Conservation (phyloP, 2,329 filamentous ascomycete species). For the Ophiostoma sp. region DNA sequence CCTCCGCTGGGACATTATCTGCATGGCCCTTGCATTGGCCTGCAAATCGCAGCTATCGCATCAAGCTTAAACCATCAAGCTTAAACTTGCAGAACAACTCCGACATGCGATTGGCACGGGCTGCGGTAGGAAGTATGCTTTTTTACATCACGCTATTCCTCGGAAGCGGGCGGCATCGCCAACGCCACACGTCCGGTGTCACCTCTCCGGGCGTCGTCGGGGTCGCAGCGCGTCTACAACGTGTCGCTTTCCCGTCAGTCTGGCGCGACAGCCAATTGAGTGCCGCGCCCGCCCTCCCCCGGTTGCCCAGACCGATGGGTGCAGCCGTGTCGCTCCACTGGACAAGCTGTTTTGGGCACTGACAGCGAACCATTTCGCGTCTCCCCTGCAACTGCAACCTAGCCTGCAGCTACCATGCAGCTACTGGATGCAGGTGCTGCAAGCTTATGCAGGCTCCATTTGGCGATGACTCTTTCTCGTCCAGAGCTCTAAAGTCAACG, state of each 20-base stretch:
- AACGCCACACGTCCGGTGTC: neutral
- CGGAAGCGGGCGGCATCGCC: neutral
- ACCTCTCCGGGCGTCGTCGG: neutral
- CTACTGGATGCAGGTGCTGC: constrained; percentile 20
- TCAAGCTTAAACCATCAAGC: neutral
- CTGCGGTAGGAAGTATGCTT: too few relatives aligned
- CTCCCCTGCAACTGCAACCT: constrained; percentile 25
- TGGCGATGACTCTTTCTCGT: constrained; percentile 1
- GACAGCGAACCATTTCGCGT: constrained; percentile 32
- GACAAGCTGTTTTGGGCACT: constrained; percentile 26
- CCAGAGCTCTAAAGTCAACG: neutral
- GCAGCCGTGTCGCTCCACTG: constrained; percentile 18
- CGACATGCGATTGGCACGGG: too few relatives aligned
- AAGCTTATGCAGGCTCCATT: constrained; percentile 3
- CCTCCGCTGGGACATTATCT: neutral
- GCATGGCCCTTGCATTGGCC: neutral
- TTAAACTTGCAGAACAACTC: neutral
- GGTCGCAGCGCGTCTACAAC: constrained; percentile 27
- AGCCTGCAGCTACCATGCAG: constrained; percentile 23
- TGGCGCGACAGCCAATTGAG: constrained; percentile 26
- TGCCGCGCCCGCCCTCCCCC: constrained; percentile 18
- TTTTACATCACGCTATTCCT: neutral
- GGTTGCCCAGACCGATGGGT: constrained; percentile 18
- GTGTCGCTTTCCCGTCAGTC: constrained; percentile 30
- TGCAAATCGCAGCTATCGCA: neutral